A percentile compares a stretch with the other conserved stretches of the same genome.
Conservation (phyloP, 108 stramenopile genomes). For the Mediolabrus comicus region DNA sequence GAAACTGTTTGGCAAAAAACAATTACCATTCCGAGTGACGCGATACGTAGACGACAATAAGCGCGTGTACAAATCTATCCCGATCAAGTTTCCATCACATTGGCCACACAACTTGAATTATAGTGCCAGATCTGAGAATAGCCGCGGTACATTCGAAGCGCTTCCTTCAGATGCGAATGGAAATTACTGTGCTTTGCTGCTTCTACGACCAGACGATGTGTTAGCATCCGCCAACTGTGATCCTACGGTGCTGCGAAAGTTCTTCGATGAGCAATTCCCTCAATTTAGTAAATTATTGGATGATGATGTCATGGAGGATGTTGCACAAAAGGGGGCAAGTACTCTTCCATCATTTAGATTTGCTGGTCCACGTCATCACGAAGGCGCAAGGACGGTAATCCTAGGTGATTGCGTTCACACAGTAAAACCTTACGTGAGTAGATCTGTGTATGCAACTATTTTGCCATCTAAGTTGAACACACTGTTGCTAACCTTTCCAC, state of each 20-base stretch:
- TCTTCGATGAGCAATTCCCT: constrained; percentile 52
- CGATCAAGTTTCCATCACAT: constrained; percentile 43
- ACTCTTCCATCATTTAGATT: constrained; percentile 57
- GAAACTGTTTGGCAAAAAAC: neutral
- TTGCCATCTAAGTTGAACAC: neutral
- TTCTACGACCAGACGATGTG: constrained; percentile 48
- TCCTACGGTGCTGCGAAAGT: constrained; percentile 32
- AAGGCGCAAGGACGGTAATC: constrained; percentile 38
- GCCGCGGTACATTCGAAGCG: constrained; percentile 55
- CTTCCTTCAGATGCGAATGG: constrained; percentile 47
- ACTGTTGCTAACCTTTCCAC: too few relatives aligned
- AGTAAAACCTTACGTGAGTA: constrained; percentile 65
- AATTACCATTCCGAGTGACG: constrained; percentile 12
- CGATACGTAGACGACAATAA: constrained; percentile 38
- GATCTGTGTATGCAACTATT: neutral
- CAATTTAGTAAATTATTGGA: constrained; percentile 50
- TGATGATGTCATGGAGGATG: constrained; percentile 45
- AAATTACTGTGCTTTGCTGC: constrained; percentile 54
- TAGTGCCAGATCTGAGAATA: constrained; percentile 26
- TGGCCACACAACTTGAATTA: constrained; percentile 59
- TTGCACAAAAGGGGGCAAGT: constrained; percentile 47
- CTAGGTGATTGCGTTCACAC: constrained; percentile 66
- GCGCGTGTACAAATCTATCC: constrained; percentile 62
- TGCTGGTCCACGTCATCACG: constrained; percentile 49
- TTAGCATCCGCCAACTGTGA: constrained; percentile 25